Conservation (phyloP, 1,284 basidiomycete genomes). For the Irpex sp. region DNA sequence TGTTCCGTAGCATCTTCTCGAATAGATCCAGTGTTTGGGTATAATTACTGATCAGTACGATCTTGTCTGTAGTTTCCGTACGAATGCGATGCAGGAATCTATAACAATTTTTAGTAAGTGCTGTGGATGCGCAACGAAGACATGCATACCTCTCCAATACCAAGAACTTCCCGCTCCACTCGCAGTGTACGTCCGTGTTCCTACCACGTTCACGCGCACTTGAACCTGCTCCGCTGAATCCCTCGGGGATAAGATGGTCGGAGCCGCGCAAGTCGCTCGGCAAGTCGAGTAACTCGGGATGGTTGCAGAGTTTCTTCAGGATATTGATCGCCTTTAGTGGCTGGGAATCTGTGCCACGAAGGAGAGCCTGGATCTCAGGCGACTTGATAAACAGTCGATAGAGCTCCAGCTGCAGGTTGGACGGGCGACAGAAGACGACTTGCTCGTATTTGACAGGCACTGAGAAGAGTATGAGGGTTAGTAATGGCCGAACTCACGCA, state of each 20-base stretch:
- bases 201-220: constrained; percentile 34
- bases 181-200: constrained; percentile 63
- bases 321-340: constrained; percentile 97
- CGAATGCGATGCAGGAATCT: constrained; percentile 86
- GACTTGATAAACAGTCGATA: constrained; percentile 95
- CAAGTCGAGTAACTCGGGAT: constrained; percentile 90
- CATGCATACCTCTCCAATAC: constrained; percentile 83
- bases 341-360: constrained; percentile 90
- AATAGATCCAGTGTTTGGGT: constrained; percentile 97
- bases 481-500: not conserved
- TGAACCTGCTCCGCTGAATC: constrained; percentile 60
- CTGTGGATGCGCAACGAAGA: not conserved
- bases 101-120: not conserved
- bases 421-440: constrained; percentile 94
- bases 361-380: constrained; percentile 88
- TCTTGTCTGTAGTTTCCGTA: constrained; percentile 90
- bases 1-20: constrained; percentile 80
- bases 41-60: constrained; percentile 98
- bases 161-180: constrained; percentile 90
- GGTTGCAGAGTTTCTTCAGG: constrained; percentile 97
- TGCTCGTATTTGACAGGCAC: constrained; percentile 99
- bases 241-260: constrained; percentile 82
- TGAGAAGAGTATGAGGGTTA: constrained; percentile 29
- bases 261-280: constrained; percentile 87
- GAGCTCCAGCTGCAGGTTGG: constrained; percentile 84